Conservation (phyloP, 2,329 filamentous ascomycete genomes). For the Hansfordia pulvinata region DNA sequence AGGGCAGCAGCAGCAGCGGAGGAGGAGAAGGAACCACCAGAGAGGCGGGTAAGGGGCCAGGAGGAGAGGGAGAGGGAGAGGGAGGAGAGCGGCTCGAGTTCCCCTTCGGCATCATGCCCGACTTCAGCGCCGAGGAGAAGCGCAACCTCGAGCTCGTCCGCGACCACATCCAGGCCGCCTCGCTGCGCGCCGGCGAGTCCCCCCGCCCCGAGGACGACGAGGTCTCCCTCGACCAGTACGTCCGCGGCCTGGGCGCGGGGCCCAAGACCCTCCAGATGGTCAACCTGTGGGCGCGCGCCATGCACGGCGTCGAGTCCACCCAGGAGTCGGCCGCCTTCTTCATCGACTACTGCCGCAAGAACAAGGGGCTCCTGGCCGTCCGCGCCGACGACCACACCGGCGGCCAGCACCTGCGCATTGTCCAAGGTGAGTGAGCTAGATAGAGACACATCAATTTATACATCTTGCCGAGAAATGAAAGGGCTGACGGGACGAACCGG, state of each 20-base stretch:
- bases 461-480: slow-evolving; percentile 3
- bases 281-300: slow-evolving; percentile 21
- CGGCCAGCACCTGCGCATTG: slow-evolving; percentile 20
- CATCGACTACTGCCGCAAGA: slow-evolving; percentile 22
- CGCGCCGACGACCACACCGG: slow-evolving; percentile 20
- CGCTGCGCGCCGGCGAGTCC: slow-evolving; percentile 10
- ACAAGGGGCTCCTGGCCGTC: slow-evolving; percentile 18
- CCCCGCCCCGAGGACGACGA: slow-evolving; percentile 15
- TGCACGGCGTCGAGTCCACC: slow-evolving; percentile 22
- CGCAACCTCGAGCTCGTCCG: slow-evolving; percentile 17
- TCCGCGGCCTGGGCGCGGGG: slow-evolving; percentile 16
- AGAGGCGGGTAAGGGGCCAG: no score
- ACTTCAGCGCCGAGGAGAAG: slow-evolving; percentile 17
- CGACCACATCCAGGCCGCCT: slow-evolving; percentile 20
- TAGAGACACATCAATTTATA: no score
- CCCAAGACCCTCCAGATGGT: slow-evolving; percentile 18
- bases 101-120: slow-evolving; percentile 17
- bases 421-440: slow-evolving; percentile 7
- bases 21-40: no score
- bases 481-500: slow-evolving; percentile 5
- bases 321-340: slow-evolving; percentile 22
- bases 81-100: slow-evolving; percentile 13
- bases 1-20: no score
- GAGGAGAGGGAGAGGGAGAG: no score
- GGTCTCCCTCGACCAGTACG: slow-evolving; percentile 19